These are phyloP conservation scores for Solanum megistacrolobum DNA, from an alignment of 257 asterid species.

Conservation along the genomic window DNA sequence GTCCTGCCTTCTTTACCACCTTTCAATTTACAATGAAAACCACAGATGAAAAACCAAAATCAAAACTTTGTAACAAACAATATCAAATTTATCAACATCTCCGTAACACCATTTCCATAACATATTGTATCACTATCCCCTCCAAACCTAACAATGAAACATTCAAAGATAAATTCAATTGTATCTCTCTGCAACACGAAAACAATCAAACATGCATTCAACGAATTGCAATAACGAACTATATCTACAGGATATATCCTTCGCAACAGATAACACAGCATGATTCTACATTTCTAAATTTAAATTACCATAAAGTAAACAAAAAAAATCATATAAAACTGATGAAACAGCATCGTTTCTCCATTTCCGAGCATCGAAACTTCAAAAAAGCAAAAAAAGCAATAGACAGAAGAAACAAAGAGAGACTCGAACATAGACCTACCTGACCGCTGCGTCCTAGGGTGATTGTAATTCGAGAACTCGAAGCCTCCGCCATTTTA, in stretches of 20 bases:
- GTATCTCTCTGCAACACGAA: neutral
- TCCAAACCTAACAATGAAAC: neutral
- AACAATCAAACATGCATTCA: neutral
- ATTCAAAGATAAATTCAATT: neutral
- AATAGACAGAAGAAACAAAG: neutral
- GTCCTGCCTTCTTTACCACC: slow-evolving; percentile 71
- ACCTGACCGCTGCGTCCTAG: slow-evolving; percentile 89
- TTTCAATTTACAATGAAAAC: slow-evolving; percentile 2
- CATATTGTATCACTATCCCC: neutral
- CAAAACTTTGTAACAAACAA: neutral
- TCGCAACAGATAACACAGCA: neutral
- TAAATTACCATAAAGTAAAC: neutral
- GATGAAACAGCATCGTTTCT: neutral
- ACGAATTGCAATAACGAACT: neutral
- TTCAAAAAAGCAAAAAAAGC: neutral
- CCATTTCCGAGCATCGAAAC: neutral
- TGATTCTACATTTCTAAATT: neutral
- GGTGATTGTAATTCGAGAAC: slow-evolving; percentile 78
- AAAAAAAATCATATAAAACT: neutral
- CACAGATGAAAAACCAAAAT: neutral
- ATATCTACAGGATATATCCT: neutral
- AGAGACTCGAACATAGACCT: neutral
- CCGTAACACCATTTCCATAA: neutral
- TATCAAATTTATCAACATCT: neutral
- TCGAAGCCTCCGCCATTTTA: slow-evolving; percentile 57